Evolutionary conservation across 2,329 filamentous ascomycete genomes (phyloP).

Genomic region (Ophiostoma fasciatum): DNA sequence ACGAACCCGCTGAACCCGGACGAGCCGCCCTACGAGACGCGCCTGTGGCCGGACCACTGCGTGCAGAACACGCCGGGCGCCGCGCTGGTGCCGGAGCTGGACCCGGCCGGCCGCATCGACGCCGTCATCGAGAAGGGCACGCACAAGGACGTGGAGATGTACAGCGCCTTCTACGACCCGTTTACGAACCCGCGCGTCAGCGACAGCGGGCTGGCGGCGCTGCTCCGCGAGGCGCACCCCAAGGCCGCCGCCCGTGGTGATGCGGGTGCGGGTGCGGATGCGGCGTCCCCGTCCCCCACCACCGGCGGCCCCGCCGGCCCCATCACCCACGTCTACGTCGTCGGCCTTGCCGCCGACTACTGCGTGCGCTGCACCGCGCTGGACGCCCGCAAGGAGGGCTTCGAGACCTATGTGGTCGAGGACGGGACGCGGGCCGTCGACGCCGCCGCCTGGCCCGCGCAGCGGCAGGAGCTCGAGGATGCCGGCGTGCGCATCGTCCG

Average conservation of each 20-base stretch:
- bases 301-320: no score
- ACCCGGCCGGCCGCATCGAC: constrained; percentile 41
- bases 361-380: constrained; percentile 74
- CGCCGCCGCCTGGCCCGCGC: constrained; percentile 39
- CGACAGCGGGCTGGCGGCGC: constrained; percentile 46
- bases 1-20: constrained; percentile 47
- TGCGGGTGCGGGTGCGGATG: no score
- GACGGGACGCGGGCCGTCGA: constrained; percentile 68
- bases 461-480: constrained; percentile 35
- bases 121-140: constrained; percentile 63
- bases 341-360: constrained; percentile 77
- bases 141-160: constrained; percentile 71
- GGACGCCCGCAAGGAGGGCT: constrained; percentile 63
- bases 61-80: constrained; percentile 60
- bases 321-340: constrained; percentile 70
- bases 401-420: constrained; percentile 58
- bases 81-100: constrained; percentile 57
- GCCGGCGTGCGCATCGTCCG: constrained; percentile 49
- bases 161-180: constrained; percentile 77
- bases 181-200: constrained; percentile 47
- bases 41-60: constrained; percentile 86
- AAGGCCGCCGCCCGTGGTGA: no score
- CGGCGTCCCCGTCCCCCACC: no score
- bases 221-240: constrained; percentile 35
- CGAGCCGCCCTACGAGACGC: constrained; percentile 47